phyloP scores from a whole-genome alignment of 2,329 filamentous ascomycete species.

The Albophoma yamanashiensis region DNA sequence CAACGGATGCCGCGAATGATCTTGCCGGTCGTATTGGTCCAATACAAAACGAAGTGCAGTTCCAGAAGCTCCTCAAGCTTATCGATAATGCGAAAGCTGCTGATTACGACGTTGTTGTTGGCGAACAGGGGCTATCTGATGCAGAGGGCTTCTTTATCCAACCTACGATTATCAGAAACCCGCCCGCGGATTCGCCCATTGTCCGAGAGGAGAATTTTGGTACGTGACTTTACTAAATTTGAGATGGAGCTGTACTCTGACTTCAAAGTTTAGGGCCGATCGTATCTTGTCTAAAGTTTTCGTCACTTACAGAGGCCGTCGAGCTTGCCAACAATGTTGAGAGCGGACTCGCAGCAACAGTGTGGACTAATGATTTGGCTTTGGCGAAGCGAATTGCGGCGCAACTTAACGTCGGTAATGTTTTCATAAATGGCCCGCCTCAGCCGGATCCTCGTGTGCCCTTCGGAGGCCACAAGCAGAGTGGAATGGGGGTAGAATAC shows the following conservation, averaged over 20 bases:
- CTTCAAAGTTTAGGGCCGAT: slow-evolving; percentile 37
- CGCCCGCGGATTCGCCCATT: slow-evolving; percentile 40
- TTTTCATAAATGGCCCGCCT: slow-evolving; percentile 40
- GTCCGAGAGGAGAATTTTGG: slow-evolving; percentile 38
- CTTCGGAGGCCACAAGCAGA: slow-evolving; percentile 8
- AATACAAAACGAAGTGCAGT: slow-evolving; percentile 53
- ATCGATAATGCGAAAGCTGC: slow-evolving; percentile 35
- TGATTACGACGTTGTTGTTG: slow-evolving; percentile 8
- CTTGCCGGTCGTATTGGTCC: not conserved
- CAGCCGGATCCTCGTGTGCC: slow-evolving; percentile 3
- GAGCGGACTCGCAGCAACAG: slow-evolving; percentile 40
- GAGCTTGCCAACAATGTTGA: slow-evolving; percentile 38
- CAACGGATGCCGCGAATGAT: slow-evolving; percentile 34
- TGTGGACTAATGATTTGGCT: slow-evolving; percentile 42
- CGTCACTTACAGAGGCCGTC: slow-evolving; percentile 35
- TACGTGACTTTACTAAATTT: slow-evolving; percentile 39
- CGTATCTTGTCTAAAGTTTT: not conserved
- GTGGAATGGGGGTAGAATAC: slow-evolving; percentile 7
- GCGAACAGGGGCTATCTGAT: not conserved
- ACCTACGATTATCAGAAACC: slow-evolving; percentile 47
- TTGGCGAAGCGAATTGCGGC: slow-evolving; percentile 38
- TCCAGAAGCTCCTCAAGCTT: slow-evolving; percentile 29
- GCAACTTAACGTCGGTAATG: slow-evolving; percentile 41
- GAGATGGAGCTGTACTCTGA: not conserved
- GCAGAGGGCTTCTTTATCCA: slow-evolving; percentile 41